These are phyloP conservation scores for Sugiyamaella lignohabitans DNA, from an alignment of 805 yeast genomes.

Conservation along the genomic window DNA sequence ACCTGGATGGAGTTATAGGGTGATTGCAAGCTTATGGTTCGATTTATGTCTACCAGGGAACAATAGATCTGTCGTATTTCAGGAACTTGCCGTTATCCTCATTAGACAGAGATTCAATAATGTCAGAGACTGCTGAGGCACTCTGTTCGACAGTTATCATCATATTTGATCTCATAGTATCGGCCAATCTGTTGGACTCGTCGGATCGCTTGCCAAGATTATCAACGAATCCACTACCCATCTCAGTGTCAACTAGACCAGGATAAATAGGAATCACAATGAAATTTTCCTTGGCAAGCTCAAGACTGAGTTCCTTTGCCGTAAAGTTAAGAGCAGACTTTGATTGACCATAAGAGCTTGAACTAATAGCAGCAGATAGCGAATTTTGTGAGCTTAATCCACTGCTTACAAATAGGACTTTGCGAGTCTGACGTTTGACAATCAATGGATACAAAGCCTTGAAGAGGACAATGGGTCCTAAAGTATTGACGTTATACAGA, in stretches of 20 bases:
- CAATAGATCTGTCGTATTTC: conserved; percentile 1
- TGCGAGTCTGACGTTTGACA: conserved; percentile 20
- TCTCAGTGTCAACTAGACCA: conserved; percentile 31
- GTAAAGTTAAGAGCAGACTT: conserved; percentile 36
- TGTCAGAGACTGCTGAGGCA: not conserved
- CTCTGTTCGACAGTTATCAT: conserved; percentile 1
- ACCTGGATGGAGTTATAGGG: no score
- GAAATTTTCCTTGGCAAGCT: conserved; percentile 26
- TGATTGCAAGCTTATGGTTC: no score
- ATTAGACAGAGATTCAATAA: not conserved
- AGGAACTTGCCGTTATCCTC: conserved; percentile 1
- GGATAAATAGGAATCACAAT: conserved; percentile 36
- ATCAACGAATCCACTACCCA: conserved; percentile 19
- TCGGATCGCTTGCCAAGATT: not conserved
- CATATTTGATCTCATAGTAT: not conserved
- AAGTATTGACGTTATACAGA: conserved; percentile 22
- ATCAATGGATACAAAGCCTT: conserved; percentile 25
- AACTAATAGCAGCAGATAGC: conserved; percentile 9
- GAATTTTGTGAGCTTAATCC: conserved; percentile 24
- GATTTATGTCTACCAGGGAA: not conserved
- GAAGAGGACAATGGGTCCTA: conserved; percentile 25
- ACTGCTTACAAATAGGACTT: conserved; percentile 30
- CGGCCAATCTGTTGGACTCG: not conserved
- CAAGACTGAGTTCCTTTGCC: conserved; percentile 27
- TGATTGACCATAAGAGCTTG: conserved; percentile 34